These are phyloP conservation scores for Tuber melanosporum DNA, from an alignment of 495 filamentous ascomycete species.

Conservation along the genomic window DNA sequence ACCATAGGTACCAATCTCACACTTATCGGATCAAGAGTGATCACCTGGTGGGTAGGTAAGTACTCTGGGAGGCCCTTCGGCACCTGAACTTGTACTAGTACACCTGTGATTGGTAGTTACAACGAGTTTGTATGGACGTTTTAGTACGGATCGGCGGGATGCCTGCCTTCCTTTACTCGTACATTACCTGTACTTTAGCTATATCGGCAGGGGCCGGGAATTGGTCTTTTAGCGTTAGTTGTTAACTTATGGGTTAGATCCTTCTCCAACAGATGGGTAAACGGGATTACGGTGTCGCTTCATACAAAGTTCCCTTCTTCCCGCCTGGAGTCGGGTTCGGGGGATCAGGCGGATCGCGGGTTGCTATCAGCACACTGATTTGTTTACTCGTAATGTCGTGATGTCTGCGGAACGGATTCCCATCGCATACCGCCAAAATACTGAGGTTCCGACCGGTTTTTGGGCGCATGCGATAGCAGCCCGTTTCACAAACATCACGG, in stretches of 20 bases:
- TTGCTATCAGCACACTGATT: not conserved
- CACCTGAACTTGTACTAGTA: not conserved
- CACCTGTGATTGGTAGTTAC: not conserved
- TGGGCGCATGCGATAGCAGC: too few species aligned
- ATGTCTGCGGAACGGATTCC: too few species aligned
- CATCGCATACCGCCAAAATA: too few species aligned
- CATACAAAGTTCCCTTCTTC: not conserved
- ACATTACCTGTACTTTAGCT: not conserved
- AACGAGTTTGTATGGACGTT: not conserved
- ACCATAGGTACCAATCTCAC: not conserved
- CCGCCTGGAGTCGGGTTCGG: not conserved
- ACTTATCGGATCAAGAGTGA: not conserved
- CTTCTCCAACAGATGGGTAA: not conserved
- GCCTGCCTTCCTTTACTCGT: not conserved
- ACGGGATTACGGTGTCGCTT: not conserved
- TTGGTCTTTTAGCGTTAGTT: not conserved
- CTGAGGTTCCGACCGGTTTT: too few species aligned
- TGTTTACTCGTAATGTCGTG: not conserved
- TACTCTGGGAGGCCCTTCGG: not conserved
- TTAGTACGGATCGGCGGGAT: not conserved
- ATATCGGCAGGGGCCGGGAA: not conserved
- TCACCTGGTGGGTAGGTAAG: not conserved
- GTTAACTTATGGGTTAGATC: not conserved
- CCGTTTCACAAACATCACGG: too few species aligned
- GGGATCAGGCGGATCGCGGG: not conserved